These are phyloP conservation scores for Rhizopogon vesiculosus DNA, from an alignment of 768 basidiomycete species.

Conservation along the genomic window DNA sequence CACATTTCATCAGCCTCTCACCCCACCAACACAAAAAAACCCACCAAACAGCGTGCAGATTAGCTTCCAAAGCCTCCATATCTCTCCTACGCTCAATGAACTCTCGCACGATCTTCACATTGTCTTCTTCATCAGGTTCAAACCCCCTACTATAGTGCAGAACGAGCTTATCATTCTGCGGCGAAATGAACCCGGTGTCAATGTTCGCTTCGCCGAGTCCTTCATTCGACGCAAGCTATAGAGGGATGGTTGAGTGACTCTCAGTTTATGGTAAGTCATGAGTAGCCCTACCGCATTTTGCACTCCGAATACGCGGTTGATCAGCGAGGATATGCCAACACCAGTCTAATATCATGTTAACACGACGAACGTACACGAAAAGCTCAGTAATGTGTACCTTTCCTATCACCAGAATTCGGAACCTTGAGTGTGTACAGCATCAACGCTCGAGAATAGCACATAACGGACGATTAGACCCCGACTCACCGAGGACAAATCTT, in stretches of 20 bases:
- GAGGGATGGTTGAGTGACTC: neutral
- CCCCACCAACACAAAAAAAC: neutral
- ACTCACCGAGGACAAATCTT: too few species aligned
- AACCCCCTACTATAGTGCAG: slow-evolving; percentile 13
- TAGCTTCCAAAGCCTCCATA: neutral
- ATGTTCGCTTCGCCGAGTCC: slow-evolving; percentile 11
- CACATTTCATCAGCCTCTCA: neutral
- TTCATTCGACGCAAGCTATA: neutral
- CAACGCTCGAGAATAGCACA: neutral
- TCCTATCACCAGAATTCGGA: neutral
- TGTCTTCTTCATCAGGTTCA: slow-evolving; percentile 7
- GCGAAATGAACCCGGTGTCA: slow-evolving; percentile 1
- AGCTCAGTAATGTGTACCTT: neutral
- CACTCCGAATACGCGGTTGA: neutral
- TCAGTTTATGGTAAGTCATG: too few species aligned
- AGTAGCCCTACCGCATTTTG: neutral
- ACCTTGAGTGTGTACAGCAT: neutral
- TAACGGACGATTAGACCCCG: neutral
- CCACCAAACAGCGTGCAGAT: slow-evolving; percentile 12
- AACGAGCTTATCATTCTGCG: slow-evolving; percentile 4
- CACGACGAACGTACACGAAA: too few species aligned
- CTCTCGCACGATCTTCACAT: neutral
- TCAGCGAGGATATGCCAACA: neutral
- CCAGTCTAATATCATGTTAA: slow-evolving; percentile 7
- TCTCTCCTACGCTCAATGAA: slow-evolving; percentile 7